These are phyloP conservation scores for Pleurotus platypus DNA, from an alignment of 768 basidiomycete species.

Conservation along the genomic window DNA sequence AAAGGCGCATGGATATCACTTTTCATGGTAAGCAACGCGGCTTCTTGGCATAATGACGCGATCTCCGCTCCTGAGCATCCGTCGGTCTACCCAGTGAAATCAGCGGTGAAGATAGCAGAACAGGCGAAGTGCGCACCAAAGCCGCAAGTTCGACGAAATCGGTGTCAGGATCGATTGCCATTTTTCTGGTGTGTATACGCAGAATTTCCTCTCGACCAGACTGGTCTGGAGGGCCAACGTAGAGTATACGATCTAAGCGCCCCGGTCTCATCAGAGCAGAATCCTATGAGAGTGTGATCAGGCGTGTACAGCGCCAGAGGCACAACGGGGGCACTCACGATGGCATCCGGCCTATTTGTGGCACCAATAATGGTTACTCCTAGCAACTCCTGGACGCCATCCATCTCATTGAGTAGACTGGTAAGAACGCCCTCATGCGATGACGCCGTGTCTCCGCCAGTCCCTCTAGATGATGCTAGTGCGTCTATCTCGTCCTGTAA, in stretches of 20 bases:
- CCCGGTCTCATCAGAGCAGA: slow-evolving; percentile 94
- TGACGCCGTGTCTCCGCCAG: slow-evolving; percentile 48
- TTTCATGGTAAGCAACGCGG: slow-evolving; percentile 90
- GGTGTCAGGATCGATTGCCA: slow-evolving; percentile 75
- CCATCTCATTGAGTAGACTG: slow-evolving; percentile 95
- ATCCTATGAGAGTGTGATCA: slow-evolving; percentile 50
- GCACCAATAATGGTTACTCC: slow-evolving; percentile 97
- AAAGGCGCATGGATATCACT: slow-evolving; percentile 71
- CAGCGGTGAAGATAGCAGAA: neutral
- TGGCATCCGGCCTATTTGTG: slow-evolving; percentile 92
- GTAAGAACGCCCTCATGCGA: slow-evolving; percentile 89
- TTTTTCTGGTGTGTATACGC: slow-evolving; percentile 66
- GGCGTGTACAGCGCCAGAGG: neutral
- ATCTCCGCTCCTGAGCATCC: slow-evolving; percentile 98
- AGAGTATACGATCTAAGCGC: slow-evolving; percentile 88
- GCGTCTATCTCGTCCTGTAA: slow-evolving; percentile 95
- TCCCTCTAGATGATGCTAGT: slow-evolving; percentile 73
- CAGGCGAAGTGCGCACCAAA: slow-evolving; percentile 44
- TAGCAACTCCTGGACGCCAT: slow-evolving; percentile 90
- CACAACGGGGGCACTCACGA: slow-evolving; percentile 45
- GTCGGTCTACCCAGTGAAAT: slow-evolving; percentile 55
- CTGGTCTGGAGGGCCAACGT: slow-evolving; percentile 89
- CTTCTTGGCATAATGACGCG: slow-evolving; percentile 90
- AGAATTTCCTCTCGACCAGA: slow-evolving; percentile 82
- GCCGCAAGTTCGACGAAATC: slow-evolving; percentile 65